A percentile compares a stretch with the other conserved stretches of the same genome.
Conservation (phyloP, 2,329 filamentous ascomycete genomes). For the Fusarium chlamydosporum region DNA sequence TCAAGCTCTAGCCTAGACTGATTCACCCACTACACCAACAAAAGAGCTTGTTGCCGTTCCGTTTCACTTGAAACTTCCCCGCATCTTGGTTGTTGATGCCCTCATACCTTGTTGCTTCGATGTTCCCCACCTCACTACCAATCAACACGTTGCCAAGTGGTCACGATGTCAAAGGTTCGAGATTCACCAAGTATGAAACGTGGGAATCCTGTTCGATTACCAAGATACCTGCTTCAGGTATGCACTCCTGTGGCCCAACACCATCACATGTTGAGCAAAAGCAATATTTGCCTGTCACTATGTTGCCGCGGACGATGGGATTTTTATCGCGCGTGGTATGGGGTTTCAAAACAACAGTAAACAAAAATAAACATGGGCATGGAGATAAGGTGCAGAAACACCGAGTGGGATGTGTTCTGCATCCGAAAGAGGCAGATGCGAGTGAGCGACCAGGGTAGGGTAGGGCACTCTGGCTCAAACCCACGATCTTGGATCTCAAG, state of each 20-base stretch:
- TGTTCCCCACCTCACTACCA: neutral
- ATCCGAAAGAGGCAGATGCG: slow-evolving; percentile 23
- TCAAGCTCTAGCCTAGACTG: slow-evolving; percentile 5
- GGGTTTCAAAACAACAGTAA: slow-evolving; percentile 36
- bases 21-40: slow-evolving; percentile 22
- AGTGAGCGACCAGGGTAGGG: slow-evolving; percentile 29
- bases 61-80: slow-evolving; percentile 36
- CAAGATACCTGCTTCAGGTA: slow-evolving; percentile 7
- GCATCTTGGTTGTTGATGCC: slow-evolving; percentile 36
- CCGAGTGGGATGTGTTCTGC: slow-evolving; percentile 34
- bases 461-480: slow-evolving; percentile 30
- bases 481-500: slow-evolving; percentile 39
- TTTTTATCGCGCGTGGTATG: slow-evolving; percentile 23
- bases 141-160: slow-evolving; percentile 5
- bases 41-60: slow-evolving; percentile 9
- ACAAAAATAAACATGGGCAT: slow-evolving; percentile 38
- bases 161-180: slow-evolving; percentile 9
- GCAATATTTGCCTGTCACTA: slow-evolving; percentile 22
- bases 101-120: slow-evolving; percentile 12
- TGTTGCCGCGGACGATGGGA: slow-evolving; percentile 38
- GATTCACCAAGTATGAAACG: slow-evolving; percentile 7
- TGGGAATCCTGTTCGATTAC: neutral
- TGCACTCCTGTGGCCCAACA: slow-evolving; percentile 23
- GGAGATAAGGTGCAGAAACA: slow-evolving; percentile 34
- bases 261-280: slow-evolving; percentile 31